Evolutionary conservation across 2,329 filamentous ascomycete genomes (phyloP), one percentile per base, ranked within the genome.

Genomic region (Colletotrichum zoysiae): DNA sequence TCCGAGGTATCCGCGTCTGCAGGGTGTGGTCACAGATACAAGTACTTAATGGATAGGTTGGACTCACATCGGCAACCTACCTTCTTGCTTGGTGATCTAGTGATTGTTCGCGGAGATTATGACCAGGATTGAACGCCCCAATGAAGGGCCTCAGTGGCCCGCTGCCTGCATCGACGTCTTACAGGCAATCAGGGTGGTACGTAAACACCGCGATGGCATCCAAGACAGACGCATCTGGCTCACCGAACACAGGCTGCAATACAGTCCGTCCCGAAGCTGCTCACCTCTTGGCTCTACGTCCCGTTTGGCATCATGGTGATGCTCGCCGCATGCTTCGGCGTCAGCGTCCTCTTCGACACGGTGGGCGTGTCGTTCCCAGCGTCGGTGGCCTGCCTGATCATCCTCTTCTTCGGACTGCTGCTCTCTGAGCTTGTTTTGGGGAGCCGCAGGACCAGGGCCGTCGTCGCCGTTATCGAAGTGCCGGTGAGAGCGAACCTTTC

Each of bases 341-440:
- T 85, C 35, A 80, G 84, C 73, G 79, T 79, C n/a, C 74, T 86
- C 33, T 81, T 86, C 70, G 79, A 80, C 16, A 77, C 86, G 9
- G 83, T 84, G 66, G 81, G 82, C 30, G 83, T 90, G 9, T 83
- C 86, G 0, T 91, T 91, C 72, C 88, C 88, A 0, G 86, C 89
- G 2, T 90, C 88, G 2, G 88, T 91, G 3, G 87, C 88, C 5
- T 88, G 86, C 55, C 82, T 91, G 74, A 79, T 90, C 55, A 73
- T 89, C 11, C 79, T 90, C 2, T 89, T 90, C 75, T 74, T 86
- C 26, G 81, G 77, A 0, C 79, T 90, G 14, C 81, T 90, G 9
- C 65, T 83, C 0, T 84, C 80, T 11, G 86, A 90, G 76, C 65
- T 78, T 4, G 62, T 84, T 0, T 73, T 90, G 23, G 88, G 88